Base-by-base conservation (phyloP, 2,329 filamentous ascomycete genomes). In the Hymenotorrendiella dingleyae region DNA sequence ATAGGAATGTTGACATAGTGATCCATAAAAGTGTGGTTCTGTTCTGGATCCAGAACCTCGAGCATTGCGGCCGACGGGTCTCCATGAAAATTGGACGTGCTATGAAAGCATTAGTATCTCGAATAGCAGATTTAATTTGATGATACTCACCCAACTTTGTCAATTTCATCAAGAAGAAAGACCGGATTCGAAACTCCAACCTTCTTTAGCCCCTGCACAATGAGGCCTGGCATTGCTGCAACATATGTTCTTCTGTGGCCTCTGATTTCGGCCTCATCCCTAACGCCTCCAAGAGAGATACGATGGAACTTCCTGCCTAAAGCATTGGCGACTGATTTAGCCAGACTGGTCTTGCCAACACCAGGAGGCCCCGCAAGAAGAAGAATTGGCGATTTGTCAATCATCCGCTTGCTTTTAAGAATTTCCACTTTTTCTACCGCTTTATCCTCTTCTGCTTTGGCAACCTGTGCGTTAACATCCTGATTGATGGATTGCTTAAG, bases 31-130 rank as follows among this genome's bases (percentile, higher is more conserved):
- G 80, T 84, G 64, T 94, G 78, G 61, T 98, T 98, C 67, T 98
- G 93, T 64, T 98, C 93, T 0, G 93, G 93, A 59, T 98, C 93
- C 34, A 98, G 73, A 9, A 98, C 93, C 64, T 98, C 93, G 11
- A 98, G 80, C 91, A 98, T 96, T 7, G 93, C 93, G 17, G 93
- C 93, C 16, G 88, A 94, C 3, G 93, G 93, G 59, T 98, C 93
- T 29, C 93, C 93, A 54, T 98, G 90, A 63, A 93, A 85, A 62
- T 91, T 97, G 26, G 87, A 82, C 46, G 82, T 81, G 50, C 90
- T 59, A 39, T 19, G 32, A 29, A n/a, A n/a, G n/a, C n/a, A n/a
- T n/a, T n/a, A n/a, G n/a, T n/a, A n/a, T n/a, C n/a, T n/a, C n/a
- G n/a, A n/a, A n/a, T n/a, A n/a, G n/a, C n/a, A n/a, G n/a, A n/a